Conservation (phyloP, 306 rosid genomes). For the Glycyrrhiza uralensis region DNA sequence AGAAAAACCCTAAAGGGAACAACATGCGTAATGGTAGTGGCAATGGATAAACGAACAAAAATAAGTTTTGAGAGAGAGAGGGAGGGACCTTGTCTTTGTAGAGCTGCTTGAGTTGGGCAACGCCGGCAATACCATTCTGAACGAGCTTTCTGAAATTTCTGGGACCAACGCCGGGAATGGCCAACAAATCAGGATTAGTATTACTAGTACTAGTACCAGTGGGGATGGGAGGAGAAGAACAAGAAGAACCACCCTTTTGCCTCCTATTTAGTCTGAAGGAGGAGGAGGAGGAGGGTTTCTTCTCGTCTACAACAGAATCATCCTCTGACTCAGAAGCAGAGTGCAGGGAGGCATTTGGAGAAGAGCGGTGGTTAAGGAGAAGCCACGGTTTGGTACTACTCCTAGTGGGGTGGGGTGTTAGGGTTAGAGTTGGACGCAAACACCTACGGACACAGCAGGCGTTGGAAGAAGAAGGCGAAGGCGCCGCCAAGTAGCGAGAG, state of each 20-base stretch:
- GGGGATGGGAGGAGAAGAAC: slow-evolving; percentile 32
- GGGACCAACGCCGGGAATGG: slow-evolving; percentile 94
- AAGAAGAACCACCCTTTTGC: slow-evolving; percentile 42
- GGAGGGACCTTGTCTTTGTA: slow-evolving; percentile 80
- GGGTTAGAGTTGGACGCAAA: slow-evolving; percentile 8
- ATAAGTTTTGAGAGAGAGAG: neutral
- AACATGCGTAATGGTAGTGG: neutral
- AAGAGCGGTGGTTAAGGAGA: slow-evolving; percentile 35
- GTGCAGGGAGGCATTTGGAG: slow-evolving; percentile 30
- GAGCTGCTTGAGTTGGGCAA: slow-evolving; percentile 80
- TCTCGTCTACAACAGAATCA: neutral
- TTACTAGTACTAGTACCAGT: too few species aligned
- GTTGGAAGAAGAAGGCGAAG: slow-evolving; percentile 23
- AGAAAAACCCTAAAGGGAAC: neutral
- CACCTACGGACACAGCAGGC: slow-evolving; percentile 36
- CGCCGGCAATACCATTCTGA: slow-evolving; percentile 81
- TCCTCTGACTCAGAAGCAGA: too few species aligned
- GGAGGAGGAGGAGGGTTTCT: neutral
- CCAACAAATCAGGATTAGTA: slow-evolving; percentile 82
- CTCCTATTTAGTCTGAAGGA: slow-evolving; percentile 44
- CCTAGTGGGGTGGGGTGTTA: neutral
- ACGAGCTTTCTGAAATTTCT: slow-evolving; percentile 84
- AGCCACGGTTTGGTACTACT: slow-evolving; percentile 36
- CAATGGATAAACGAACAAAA: too few species aligned
- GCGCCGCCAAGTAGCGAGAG: too few species aligned